Evolutionary conservation across 306 rosid genomes (phyloP).

Genomic region (Luffa acutangula): DNA sequence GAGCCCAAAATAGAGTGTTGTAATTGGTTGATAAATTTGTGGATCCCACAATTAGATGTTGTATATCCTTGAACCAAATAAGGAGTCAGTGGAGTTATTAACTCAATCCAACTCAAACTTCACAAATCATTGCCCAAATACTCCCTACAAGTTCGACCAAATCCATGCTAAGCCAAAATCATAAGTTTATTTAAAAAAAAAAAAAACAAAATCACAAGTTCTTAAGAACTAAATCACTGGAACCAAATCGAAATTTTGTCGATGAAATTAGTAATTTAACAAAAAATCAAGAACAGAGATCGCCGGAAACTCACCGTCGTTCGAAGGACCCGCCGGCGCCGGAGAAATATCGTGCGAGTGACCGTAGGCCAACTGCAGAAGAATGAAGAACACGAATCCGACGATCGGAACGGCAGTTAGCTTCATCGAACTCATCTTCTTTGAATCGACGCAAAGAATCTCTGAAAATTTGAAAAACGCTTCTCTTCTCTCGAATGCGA

Average conservation of each 20-base stretch:
- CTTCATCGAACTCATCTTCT: slow-evolving; percentile 2
- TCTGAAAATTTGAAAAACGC: background rate
- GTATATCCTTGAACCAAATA: too few species aligned
- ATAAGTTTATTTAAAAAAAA: too few species aligned
- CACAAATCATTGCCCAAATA: too few species aligned
- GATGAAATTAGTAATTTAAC: background rate
- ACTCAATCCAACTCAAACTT: too few species aligned
- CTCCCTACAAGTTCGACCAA: too few species aligned
- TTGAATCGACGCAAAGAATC: background rate
- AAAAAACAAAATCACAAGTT: too few species aligned
- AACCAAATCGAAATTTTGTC: background rate
- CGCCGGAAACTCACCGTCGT: slow-evolving; percentile 1
- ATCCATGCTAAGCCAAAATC: too few species aligned
- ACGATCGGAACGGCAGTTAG: background rate
- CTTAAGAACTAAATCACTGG: too few species aligned
- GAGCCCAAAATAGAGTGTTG: too few species aligned
- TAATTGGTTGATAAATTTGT: too few species aligned
- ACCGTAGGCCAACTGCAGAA: background rate
- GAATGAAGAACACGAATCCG: background rate
- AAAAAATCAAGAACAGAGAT: background rate
- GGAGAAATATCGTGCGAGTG: slow-evolving; percentile 7
- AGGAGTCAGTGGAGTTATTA: too few species aligned
- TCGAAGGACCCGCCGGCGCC: slow-evolving; percentile 1
- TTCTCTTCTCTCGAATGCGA: background rate
- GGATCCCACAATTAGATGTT: too few species aligned